Evolutionary conservation across 164 flowering plant species (phyloP).

Genomic region (Brasenia schreberi): DNA sequence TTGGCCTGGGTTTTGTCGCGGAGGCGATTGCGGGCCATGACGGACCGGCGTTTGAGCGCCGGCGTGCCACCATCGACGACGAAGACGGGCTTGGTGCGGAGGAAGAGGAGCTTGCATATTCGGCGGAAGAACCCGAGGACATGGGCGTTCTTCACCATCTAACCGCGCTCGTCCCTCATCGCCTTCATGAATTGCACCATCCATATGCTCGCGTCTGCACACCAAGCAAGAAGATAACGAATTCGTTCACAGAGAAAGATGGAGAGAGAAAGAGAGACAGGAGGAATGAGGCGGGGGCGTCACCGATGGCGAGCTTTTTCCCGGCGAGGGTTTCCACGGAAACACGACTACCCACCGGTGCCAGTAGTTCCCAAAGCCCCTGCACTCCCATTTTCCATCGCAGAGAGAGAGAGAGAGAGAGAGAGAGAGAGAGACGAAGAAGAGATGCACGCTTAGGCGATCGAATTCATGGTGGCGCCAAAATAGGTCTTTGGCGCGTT

Average conservation of each 20-base stretch:
- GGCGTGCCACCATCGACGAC: conserved; percentile 96
- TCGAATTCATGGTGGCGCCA: neutral
- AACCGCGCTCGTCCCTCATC: conserved; percentile 94
- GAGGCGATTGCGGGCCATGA: conserved; percentile 78
- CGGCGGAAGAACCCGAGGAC: conserved; percentile 82
- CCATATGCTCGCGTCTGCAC: conserved; percentile 94
- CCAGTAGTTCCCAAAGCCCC: conserved; percentile 89
- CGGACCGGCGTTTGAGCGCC: conserved; percentile 85
- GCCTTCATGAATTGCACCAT: conserved; percentile 97
- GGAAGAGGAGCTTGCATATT: conserved; percentile 82
- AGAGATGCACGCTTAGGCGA: neutral
- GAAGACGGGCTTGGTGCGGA: conserved; percentile 82
- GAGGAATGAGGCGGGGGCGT: conserved; percentile 1
- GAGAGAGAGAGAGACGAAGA: neutral
- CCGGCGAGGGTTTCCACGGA: conserved; percentile 97
- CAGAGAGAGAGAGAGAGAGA: too few relatives aligned
- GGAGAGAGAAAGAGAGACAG: neutral
- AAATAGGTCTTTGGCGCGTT: neutral
- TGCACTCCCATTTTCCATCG: conserved; percentile 26
- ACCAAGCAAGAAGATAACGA: neutral
- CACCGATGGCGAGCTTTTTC: conserved; percentile 78
- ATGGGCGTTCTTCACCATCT: conserved; percentile 90
- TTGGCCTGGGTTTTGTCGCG: conserved; percentile 91
- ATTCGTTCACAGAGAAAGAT: neutral
- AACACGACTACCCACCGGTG: conserved; percentile 98